Conservation (phyloP, 768 basidiomycete species). For the Termitomyces sp. region DNA sequence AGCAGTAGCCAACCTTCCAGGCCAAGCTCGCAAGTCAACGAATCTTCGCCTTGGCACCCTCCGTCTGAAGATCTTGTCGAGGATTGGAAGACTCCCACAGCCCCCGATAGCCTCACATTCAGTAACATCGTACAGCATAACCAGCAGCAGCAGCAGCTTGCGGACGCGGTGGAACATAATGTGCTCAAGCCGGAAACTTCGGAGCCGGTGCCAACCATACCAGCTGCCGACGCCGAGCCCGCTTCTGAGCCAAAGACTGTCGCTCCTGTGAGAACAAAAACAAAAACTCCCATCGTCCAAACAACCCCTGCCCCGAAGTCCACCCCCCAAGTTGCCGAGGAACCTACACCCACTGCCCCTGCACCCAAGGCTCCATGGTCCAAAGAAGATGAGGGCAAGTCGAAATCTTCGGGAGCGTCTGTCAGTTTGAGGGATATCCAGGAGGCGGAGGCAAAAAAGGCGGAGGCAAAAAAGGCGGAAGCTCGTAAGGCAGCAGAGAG, state of each 20-base stretch:
- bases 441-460: slow-evolving; percentile 82
- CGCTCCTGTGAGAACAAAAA: slow-evolving; percentile 15
- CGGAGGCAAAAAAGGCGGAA: slow-evolving; percentile 77
- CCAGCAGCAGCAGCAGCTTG: slow-evolving; percentile 42
- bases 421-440: slow-evolving; percentile 92
- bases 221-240: slow-evolving; percentile 9
- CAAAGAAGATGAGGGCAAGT: slow-evolving; percentile 63
- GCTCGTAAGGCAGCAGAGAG: slow-evolving; percentile 71
- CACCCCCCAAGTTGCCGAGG: slow-evolving; percentile 12
- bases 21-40: slow-evolving; percentile 25
- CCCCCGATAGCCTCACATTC: slow-evolving; percentile 50
- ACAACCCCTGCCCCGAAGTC: slow-evolving; percentile 12
- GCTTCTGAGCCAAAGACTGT: slow-evolving; percentile 17
- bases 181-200: slow-evolving; percentile 7
- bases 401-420: slow-evolving; percentile 37
- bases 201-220: slow-evolving; percentile 8
- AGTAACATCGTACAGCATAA: slow-evolving; percentile 60
- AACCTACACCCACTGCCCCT: slow-evolving; percentile 20
- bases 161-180: slow-evolving; percentile 10
- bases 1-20: slow-evolving; percentile 18
- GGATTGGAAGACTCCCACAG: slow-evolving; percentile 42
- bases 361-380: slow-evolving; percentile 58
- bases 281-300: slow-evolving; percentile 14
- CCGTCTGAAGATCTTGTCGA: slow-evolving; percentile 43
- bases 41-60: slow-evolving; percentile 55